Evolutionary conservation across 352 stramenopile species (phyloP), one percentile per base, ranked within the genome.

Genomic region (Globisporangium irregulare): DNA sequence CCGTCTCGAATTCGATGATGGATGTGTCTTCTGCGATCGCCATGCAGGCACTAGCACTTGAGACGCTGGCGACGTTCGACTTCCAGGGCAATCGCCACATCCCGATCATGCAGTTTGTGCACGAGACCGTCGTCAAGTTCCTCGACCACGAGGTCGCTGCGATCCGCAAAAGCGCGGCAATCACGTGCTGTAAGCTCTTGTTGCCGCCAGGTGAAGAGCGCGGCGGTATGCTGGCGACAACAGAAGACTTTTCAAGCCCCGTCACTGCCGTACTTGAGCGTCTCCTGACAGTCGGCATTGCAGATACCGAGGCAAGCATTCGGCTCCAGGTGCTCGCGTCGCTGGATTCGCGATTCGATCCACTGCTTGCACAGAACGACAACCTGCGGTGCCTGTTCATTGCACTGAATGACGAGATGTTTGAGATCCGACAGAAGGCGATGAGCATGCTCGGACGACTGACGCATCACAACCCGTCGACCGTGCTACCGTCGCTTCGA

Each of bases 351-450:
- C 81, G 89, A 7, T 96, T 96, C 41, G 89, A 96, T 48, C 84
- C 87, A 1, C 61, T 96, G 3, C 73, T 96, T 1, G 89, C 83
- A 0, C 76, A 93, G 62, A 91, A 92, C 56, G 89, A 94, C 58
- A 96, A 95, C 62, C 69, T 96, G 54, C 79, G 89, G 0, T 94
- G 89, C 34, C 59, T 96, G 36, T 96, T 96, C 69, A 96, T 96
- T 69, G 87, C 89, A 8, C 60, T 96, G 4, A 94, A 96, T 62
- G 89, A 96, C 64, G 89, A 96, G 57, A 73, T 92, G 9, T 93
- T 96, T 62, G 89, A 92, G 36, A 96, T 96, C 58, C 86, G 89
- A n/a, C 81, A 94, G 73, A 93, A 86, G 1, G 89, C 89, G 10
- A 96, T 96, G 89, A 95, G 86, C 70, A 96, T 86, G 57, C 76